Evolutionary conservation across 2,329 filamentous ascomycete species (phyloP), one percentile per base, ranked within the genome.

Genomic region (Zopfia rhizophila): DNA sequence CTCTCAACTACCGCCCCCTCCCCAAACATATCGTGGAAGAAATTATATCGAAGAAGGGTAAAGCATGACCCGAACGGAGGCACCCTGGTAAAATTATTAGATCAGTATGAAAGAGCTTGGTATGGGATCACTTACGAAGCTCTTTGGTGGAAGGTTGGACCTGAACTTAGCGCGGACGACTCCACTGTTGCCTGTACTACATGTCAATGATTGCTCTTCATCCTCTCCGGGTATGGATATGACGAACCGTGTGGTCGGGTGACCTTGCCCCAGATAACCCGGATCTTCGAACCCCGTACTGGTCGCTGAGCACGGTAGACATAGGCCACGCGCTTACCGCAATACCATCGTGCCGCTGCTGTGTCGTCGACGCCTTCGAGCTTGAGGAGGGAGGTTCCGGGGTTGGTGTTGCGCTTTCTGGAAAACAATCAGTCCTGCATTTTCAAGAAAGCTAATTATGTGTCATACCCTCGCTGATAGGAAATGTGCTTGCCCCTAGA

Each of bases 321-420:
- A 80, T 91, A 99, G 77, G 94, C 94, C 77, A 97, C 87, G 83
- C 92, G 92, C 89, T 99, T 99, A 82, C 94, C 94, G 65, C 91
- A 83, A 84, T 99, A 99, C 89, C 97, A 65, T 53, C 87, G 90
- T 79, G 94, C 93, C 75, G 88, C 90, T 72, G 90, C 83, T 72
- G 89, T 86, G 83, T 90, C 85, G 72, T 96, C 91, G 71, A 97
- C 94, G 78, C 93, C 93, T 85, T 99, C 93, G 73, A 99, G 96
- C 87, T 97, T 94, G 82, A 99, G 89, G 80, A 97, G 84, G 76
- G 90, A 84, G 58, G 90, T 95, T 81, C 88, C 87, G 69, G 93
- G 88, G 84, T 89, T 91, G 75, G 87, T 91, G 81, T 84, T 88
- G 81, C 90, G 89, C 84, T 95, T 93, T 77, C 88, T 57, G 45